These are phyloP conservation scores for Trypanosoma avium DNA, from an alignment of 208 protist species.

Conservation along the genomic window DNA sequence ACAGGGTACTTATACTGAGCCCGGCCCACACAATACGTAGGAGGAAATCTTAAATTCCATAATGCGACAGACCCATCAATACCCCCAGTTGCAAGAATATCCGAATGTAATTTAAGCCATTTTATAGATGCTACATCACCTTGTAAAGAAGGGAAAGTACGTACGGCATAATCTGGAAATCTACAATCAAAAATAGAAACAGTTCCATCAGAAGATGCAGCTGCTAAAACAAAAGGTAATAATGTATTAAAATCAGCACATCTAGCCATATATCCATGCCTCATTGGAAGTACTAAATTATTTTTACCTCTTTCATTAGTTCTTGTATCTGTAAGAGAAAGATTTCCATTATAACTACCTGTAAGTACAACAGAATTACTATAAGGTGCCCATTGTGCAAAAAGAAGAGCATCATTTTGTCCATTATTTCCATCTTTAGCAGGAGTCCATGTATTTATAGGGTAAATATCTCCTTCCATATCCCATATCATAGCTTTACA, in stretches of 20 bases:
- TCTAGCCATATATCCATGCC: slow-evolving; percentile 28
- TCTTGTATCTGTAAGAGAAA: slow-evolving; percentile 67
- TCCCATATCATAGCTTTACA: slow-evolving; percentile 72
- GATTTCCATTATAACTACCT: slow-evolving; percentile 63
- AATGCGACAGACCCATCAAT: slow-evolving; percentile 76
- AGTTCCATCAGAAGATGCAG: slow-evolving; percentile 65
- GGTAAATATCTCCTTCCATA: slow-evolving; percentile 36
- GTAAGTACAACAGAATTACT: slow-evolving; percentile 67
- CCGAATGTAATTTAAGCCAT: slow-evolving; percentile 67
- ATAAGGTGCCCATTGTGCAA: slow-evolving; percentile 67
- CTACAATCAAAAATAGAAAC: slow-evolving; percentile 78
- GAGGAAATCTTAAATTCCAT: slow-evolving; percentile 75
- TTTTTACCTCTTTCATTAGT: slow-evolving; percentile 2
- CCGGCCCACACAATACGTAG: slow-evolving; percentile 78
- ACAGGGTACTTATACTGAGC: slow-evolving; percentile 61
- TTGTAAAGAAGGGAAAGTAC: slow-evolving; percentile 66
- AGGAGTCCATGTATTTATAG: slow-evolving; percentile 54
- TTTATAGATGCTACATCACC: slow-evolving; percentile 64
- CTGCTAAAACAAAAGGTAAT: slow-evolving; percentile 58
- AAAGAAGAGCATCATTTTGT: slow-evolving; percentile 36
- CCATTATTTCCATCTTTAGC: not conserved
- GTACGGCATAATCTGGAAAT: slow-evolving; percentile 46
- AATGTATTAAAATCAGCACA: slow-evolving; percentile 71
- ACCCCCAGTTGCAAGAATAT: slow-evolving; percentile 74
- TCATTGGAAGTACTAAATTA: slow-evolving; percentile 37